Conservation (phyloP, 305 asterid species). For the Ilex paraguariensis region DNA sequence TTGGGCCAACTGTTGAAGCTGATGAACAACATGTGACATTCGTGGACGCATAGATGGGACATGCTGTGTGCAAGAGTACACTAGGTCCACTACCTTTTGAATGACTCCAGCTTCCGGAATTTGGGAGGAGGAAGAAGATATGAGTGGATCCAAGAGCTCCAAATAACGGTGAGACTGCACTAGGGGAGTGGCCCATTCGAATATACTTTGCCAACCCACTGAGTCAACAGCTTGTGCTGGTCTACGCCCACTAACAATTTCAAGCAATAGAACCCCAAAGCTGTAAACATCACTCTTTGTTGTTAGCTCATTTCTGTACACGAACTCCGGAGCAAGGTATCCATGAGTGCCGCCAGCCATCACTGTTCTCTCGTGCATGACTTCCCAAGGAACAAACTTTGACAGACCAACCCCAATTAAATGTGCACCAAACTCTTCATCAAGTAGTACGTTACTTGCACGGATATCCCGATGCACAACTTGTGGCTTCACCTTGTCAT, state of each 20-base stretch:
- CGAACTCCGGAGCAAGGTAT: constrained; percentile 96
- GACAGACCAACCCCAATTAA: constrained; percentile 97
- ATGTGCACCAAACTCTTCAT: constrained; percentile 91
- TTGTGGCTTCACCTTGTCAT: constrained; percentile 98
- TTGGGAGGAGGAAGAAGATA: constrained; percentile 63
- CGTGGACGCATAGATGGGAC: constrained; percentile 98
- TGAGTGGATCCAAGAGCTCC: constrained; percentile 84
- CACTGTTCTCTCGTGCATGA: constrained; percentile 92
- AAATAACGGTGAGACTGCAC: constrained; percentile 82
- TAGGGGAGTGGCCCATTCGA: constrained; percentile 97
- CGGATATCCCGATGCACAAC: constrained; percentile 95
- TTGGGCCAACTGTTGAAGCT: constrained; percentile 84
- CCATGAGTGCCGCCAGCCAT: constrained; percentile 99
- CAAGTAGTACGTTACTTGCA: constrained; percentile 90
- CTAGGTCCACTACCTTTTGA: constrained; percentile 94
- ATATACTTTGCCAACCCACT: constrained; percentile 97
- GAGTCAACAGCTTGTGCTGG: constrained; percentile 97
- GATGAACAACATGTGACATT: constrained; percentile 97
- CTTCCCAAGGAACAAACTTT: constrained; percentile 94
- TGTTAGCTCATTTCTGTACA: constrained; percentile 87
- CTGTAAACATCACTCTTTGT: constrained; percentile 98
- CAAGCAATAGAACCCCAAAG: constrained; percentile 94
- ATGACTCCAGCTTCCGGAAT: constrained; percentile 74
- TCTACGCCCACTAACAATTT: constrained; percentile 86
- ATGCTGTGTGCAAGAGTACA: constrained; percentile 93